Evolutionary conservation across 2,329 filamentous ascomycete genomes (phyloP).

Genomic region (Alternaria hordeiaustralica): DNA sequence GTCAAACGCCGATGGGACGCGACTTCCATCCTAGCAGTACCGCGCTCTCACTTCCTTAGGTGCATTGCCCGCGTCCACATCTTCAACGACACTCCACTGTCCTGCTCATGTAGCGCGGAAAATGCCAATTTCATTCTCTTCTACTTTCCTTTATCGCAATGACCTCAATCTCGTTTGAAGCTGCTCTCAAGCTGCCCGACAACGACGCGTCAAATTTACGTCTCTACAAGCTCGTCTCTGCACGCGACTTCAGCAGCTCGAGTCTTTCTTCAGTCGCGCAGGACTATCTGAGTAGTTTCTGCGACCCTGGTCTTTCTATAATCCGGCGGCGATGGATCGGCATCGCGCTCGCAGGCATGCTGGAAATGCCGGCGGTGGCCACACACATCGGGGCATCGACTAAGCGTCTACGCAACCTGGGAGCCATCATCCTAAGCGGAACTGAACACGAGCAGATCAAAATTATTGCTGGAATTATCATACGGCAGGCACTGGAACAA

Average conservation of each 20-base stretch:
- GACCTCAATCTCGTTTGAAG: slow-evolving; percentile 24
- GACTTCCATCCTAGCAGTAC: background rate
- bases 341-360: slow-evolving; percentile 36
- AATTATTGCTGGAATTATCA: slow-evolving; percentile 40
- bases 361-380: slow-evolving; percentile 22
- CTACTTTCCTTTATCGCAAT: slow-evolving; percentile 10
- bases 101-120: background rate
- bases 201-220: slow-evolving; percentile 21
- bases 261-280: slow-evolving; percentile 23
- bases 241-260: slow-evolving; percentile 10
- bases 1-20: background rate
- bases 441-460: slow-evolving; percentile 38
- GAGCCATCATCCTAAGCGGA: slow-evolving; percentile 29
- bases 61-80: background rate
- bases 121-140: background rate
- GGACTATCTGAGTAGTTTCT: slow-evolving; percentile 38
- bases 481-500: slow-evolving; percentile 31
- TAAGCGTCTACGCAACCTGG: slow-evolving; percentile 25
- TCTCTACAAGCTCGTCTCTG: slow-evolving; percentile 26
- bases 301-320: slow-evolving; percentile 20
- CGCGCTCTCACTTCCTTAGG: background rate
- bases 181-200: slow-evolving; percentile 30
- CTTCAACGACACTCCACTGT: background rate
- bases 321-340: slow-evolving; percentile 41
- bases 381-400: slow-evolving; percentile 19